These are phyloP conservation scores for Eudorina sp. DNA, from an alignment of 139 green algal species.

Conservation along the genomic window DNA sequence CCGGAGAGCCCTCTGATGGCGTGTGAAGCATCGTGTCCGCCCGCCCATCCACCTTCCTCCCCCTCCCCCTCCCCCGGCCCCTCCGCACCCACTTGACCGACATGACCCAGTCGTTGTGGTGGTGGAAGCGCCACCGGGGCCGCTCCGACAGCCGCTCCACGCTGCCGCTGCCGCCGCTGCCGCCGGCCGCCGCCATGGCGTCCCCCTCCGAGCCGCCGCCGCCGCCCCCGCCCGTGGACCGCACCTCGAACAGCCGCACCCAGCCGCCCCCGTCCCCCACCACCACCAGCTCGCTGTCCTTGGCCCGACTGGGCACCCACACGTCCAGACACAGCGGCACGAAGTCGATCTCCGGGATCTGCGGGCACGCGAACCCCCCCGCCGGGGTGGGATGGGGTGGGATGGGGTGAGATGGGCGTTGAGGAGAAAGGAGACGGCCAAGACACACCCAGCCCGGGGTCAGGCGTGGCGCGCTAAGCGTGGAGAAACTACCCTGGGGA, in stretches of 20 bases:
- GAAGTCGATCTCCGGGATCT: conserved; percentile 72
- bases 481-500: no score
- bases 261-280: conserved; percentile 73
- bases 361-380: no score
- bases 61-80: background rate
- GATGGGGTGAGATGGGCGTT: no score
- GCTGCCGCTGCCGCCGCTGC: background rate
- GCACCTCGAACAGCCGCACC: conserved; percentile 67
- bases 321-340: conserved; percentile 69
- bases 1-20: no score
- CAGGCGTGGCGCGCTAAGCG: no score
- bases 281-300: conserved; percentile 69
- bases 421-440: no score
- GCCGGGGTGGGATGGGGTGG: no score
- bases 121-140: conserved; percentile 55
- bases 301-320: conserved; percentile 55
- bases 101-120: conserved; percentile 68
- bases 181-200: background rate
- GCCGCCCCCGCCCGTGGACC: background rate
- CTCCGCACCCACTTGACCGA: conserved; percentile 38
- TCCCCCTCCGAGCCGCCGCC: background rate
- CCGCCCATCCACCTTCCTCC: background rate
- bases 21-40: no score
- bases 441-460: no score
- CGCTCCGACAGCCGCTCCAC: conserved; percentile 55